Conservation (phyloP, 495 filamentous ascomycete genomes). For the Parachaetomium inaequale region DNA sequence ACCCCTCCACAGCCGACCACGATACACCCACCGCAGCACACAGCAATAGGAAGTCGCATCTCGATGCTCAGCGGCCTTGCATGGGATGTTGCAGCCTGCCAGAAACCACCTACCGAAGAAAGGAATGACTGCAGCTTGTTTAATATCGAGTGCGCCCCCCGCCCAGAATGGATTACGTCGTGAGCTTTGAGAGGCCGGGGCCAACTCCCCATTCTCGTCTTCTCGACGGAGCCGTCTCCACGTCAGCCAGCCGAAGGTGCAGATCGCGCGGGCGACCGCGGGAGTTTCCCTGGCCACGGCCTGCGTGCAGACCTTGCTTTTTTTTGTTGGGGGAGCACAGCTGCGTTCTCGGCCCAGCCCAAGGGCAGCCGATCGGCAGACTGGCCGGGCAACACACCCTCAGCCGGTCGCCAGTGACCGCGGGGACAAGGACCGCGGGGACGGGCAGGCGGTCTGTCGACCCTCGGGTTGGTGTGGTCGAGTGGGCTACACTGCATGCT, state of each 20-base stretch:
- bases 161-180: constrained; percentile 2
- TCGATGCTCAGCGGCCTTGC: neutral
- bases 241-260: constrained; percentile 8
- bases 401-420: neutral
- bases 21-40: neutral
- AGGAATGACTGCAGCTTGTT: neutral
- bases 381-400: constrained; percentile 10
- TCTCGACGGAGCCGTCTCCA: constrained; percentile 1
- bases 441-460: neutral
- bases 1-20: neutral
- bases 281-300: constrained; percentile 19
- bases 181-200: neutral
- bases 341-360: neutral
- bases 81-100: neutral
- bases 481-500: neutral
- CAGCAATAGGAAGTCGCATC: neutral
- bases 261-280: constrained; percentile 15
- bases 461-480: constrained; percentile 8
- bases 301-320: constrained; percentile 11
- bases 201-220: neutral
- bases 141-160: neutral
- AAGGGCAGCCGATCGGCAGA: neutral
- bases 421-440: neutral
- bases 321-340: neutral
- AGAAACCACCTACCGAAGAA: neutral